These are phyloP conservation scores for Coniochaeta pulveracea DNA, from an alignment of 2,329 filamentous ascomycete genomes.

Conservation along the genomic window DNA sequence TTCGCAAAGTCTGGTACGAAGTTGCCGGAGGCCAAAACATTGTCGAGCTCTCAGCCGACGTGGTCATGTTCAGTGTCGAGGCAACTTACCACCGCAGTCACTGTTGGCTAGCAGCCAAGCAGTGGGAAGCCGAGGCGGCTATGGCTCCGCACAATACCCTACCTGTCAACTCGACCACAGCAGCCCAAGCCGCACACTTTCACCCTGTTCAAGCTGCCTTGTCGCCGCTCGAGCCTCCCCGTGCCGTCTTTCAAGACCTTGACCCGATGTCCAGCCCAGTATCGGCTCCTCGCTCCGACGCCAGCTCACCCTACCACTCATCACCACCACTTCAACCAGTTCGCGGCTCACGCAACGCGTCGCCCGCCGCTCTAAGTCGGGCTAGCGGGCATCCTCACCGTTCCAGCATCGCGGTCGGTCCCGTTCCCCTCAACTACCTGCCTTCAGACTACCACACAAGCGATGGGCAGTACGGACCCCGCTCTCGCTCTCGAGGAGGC, in stretches of 20 bases:
- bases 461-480: background rate
- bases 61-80: slow-evolving; percentile 49
- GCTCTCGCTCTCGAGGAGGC: slow-evolving; percentile 4
- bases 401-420: slow-evolving; percentile 23
- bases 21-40: slow-evolving; percentile 50
- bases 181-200: slow-evolving; percentile 9
- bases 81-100: slow-evolving; percentile 47
- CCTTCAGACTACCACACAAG: background rate
- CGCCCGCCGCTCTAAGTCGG: slow-evolving; percentile 10
- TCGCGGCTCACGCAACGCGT: slow-evolving; percentile 11
- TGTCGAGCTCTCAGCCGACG: slow-evolving; percentile 48
- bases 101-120: slow-evolving; percentile 42
- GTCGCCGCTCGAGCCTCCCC: slow-evolving; percentile 16
- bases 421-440: slow-evolving; percentile 16
- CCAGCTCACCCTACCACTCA: slow-evolving; percentile 3
- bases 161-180: slow-evolving; percentile 12
- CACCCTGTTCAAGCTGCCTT: slow-evolving; percentile 4
- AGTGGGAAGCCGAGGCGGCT: slow-evolving; percentile 26
- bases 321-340: slow-evolving; percentile 6
- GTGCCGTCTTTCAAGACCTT: slow-evolving; percentile 17
- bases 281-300: background rate
- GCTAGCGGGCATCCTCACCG: slow-evolving; percentile 15
- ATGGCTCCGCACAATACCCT: background rate
- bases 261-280: slow-evolving; percentile 9
- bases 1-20: slow-evolving; percentile 63